These are phyloP conservation scores for Blastobotrys parvus DNA, from an alignment of 805 yeast genomes.

Conservation along the genomic window DNA sequence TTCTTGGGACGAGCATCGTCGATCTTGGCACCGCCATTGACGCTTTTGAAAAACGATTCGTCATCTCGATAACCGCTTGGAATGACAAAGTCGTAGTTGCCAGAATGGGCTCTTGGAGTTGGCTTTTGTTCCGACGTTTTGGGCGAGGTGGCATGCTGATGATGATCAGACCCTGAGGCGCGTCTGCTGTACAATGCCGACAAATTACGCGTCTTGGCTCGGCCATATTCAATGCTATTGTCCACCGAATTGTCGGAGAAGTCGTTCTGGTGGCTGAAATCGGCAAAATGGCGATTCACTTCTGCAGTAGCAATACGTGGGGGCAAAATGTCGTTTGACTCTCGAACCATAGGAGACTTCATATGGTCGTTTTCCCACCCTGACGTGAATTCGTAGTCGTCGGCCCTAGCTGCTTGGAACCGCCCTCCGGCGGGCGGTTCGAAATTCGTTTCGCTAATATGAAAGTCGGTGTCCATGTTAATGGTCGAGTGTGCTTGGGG, in stretches of 20 bases:
- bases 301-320: constrained; percentile 8
- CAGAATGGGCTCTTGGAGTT: neutral
- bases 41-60: constrained; percentile 9
- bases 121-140: constrained; percentile 6
- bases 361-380: too few relatives aligned
- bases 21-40: neutral
- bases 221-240: constrained; percentile 8
- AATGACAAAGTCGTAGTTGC: constrained; percentile 9
- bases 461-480: constrained; percentile 1
- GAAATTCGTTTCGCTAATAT: constrained; percentile 5
- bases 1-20: neutral
- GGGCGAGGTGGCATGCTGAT: neutral
- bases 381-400: too few relatives aligned
- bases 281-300: constrained; percentile 8
- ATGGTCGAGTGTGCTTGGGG: constrained; percentile 2
- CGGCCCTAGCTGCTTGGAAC: constrained; percentile 1
- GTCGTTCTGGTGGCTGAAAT: constrained; percentile 8
- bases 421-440: neutral
- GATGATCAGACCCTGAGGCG: constrained; percentile 1
- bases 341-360: too few relatives aligned
- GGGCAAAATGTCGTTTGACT: constrained; percentile 8
- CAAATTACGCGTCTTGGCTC: constrained; percentile 2
- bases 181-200: neutral
- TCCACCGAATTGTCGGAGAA: constrained; percentile 2
- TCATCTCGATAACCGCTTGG: constrained; percentile 16